Conservation (phyloP, 441 rosid species). For the Viola pubescens region DNA sequence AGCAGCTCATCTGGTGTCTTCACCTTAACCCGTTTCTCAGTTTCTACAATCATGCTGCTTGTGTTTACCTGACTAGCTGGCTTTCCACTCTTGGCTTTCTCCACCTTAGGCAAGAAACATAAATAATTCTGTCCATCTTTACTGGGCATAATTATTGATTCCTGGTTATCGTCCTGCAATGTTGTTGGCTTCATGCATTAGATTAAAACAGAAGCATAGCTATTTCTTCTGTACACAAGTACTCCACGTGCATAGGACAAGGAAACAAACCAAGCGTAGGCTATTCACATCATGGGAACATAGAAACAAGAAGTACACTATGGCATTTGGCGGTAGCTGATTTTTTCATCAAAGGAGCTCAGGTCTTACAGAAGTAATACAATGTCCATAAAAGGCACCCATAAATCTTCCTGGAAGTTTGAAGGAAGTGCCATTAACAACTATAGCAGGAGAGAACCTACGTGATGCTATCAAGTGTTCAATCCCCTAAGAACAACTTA, state of each 20-base stretch:
- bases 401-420: no score
- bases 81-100: conserved; percentile 45
- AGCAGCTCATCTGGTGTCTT: conserved; percentile 90
- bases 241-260: background rate
- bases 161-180: conserved; percentile 70
- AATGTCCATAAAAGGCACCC: no score
- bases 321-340: no score
- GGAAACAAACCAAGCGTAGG: background rate
- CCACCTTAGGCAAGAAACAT: conserved; percentile 83
- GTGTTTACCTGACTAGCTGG: conserved; percentile 41
- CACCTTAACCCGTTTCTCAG: conserved; percentile 55
- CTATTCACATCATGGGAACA: background rate
- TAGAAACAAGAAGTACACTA: no score
- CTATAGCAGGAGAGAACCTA: background rate
- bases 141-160: conserved; percentile 57
- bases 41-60: conserved; percentile 72
- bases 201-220: background rate
- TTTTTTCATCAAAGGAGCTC: no score
- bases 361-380: no score
- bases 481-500: background rate
- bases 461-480: background rate
- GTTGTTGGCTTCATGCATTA: background rate
- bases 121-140: conserved; percentile 49
- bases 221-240: background rate
- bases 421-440: background rate